A percentile compares a stretch with the other conserved stretches of the same genome.
These are phyloP conservation scores for Chalciporus pseudorubinellus DNA, from an alignment of 768 basidiomycete species.

Conservation along the genomic window DNA sequence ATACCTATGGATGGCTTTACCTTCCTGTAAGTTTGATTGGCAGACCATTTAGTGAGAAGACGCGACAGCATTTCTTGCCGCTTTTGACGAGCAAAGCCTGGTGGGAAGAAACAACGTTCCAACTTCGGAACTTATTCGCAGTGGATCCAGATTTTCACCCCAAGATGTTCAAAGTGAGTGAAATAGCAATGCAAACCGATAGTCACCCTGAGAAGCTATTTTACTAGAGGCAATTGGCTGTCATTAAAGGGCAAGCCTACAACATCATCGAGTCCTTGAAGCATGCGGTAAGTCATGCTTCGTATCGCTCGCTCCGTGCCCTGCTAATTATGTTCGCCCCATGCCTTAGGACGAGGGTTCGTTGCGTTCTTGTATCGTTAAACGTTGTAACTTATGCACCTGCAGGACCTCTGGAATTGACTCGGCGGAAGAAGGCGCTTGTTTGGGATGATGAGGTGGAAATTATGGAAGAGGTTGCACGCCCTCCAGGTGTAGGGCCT, in stretches of 20 bases:
- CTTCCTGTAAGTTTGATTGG: conserved; percentile 84
- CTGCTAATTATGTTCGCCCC: conserved; percentile 4
- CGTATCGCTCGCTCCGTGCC: background rate
- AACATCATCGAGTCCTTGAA: conserved; percentile 84
- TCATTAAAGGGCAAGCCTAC: conserved; percentile 91
- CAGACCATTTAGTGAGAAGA: conserved; percentile 79
- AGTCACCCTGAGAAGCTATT: conserved; percentile 1
- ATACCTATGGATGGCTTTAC: conserved; percentile 87
- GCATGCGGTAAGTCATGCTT: conserved; percentile 55
- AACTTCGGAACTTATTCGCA: conserved; percentile 73
- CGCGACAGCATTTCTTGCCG: conserved; percentile 78
- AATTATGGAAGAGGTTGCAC: conserved; percentile 51
- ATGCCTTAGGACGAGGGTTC: conserved; percentile 70
- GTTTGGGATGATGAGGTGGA: conserved; percentile 89
- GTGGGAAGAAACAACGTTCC: conserved; percentile 87
- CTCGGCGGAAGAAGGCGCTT: conserved; percentile 74
- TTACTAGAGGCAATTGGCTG: conserved; percentile 76
- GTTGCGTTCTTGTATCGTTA: conserved; percentile 7
- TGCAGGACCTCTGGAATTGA: conserved; percentile 84
- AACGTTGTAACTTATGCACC: conserved; percentile 9
- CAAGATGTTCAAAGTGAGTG: conserved; percentile 78
- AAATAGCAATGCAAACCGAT: background rate
- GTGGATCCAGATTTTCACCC: conserved; percentile 86
- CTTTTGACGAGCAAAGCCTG: conserved; percentile 78
- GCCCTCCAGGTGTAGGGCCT: conserved; percentile 32